Conservation (phyloP, 441 rosid species). For the Syzygium malaccense region DNA sequence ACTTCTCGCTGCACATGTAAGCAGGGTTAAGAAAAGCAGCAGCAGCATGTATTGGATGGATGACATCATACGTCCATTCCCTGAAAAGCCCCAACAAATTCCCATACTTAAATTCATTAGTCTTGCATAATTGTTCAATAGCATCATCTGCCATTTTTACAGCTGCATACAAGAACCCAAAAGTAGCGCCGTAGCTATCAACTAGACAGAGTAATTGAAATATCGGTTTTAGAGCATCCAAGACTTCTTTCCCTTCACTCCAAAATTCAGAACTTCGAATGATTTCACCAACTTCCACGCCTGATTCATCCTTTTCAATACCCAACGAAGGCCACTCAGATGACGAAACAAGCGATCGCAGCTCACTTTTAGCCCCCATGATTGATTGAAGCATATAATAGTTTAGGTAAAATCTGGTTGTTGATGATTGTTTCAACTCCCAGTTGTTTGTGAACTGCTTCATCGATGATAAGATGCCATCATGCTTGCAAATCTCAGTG, state of each 20-base stretch:
- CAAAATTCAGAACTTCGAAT: neutral
- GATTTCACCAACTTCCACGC: neutral
- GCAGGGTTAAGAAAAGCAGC: neutral
- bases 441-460: neutral
- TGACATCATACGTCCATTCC: neutral
- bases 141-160: neutral
- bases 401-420: neutral
- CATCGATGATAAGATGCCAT: neutral
- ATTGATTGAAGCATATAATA: neutral
- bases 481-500: neutral
- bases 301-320: neutral
- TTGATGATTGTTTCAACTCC: neutral
- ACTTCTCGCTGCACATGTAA: neutral
- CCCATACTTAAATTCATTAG: neutral
- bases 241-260: neutral
- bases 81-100: neutral
- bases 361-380: neutral
- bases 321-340: neutral
- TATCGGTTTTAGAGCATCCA: neutral
- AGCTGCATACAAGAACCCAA: neutral
- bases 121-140: neutral
- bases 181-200: neutral
- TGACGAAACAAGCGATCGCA: neutral
- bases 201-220: neutral
- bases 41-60: neutral